phyloP scores from a whole-genome alignment of 2,329 filamentous ascomycete genomes.

The Dothidotthia symphoricarpi region DNA sequence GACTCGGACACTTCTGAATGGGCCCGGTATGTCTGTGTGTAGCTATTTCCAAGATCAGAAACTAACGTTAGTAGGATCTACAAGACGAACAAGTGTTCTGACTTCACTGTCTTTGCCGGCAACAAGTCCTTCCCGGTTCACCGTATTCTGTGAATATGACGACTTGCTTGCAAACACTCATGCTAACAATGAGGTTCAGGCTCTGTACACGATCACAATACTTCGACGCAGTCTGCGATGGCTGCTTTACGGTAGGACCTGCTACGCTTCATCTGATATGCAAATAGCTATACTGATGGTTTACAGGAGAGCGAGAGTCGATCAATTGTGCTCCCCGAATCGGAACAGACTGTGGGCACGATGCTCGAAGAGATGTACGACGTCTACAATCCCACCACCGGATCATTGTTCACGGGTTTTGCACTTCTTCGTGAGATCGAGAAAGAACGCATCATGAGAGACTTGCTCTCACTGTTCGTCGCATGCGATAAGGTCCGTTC shows the following conservation, averaged over 20 bases:
- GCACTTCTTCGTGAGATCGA: slow-evolving; percentile 11
- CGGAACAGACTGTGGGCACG: slow-evolving; percentile 5
- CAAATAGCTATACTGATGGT: slow-evolving; percentile 1
- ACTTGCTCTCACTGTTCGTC: slow-evolving; percentile 18
- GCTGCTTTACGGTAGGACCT: slow-evolving; percentile 13
- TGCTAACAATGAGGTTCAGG: slow-evolving; percentile 7
- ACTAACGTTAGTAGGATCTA: slow-evolving; percentile 12
- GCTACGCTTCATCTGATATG: background rate
- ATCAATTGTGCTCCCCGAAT: slow-evolving; percentile 16
- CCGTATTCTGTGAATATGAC: slow-evolving; percentile 14
- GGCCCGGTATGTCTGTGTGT: slow-evolving; percentile 10
- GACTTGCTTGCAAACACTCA: background rate
- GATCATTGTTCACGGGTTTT: slow-evolving; percentile 23
- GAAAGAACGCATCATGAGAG: slow-evolving; percentile 13
- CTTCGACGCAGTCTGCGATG: slow-evolving; percentile 20
- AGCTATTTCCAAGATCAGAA: too few relatives aligned
- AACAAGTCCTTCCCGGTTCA: slow-evolving; percentile 19
- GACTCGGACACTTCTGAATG: slow-evolving; percentile 8
- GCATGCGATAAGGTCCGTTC: slow-evolving; percentile 21
- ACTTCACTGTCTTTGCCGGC: slow-evolving; percentile 20
- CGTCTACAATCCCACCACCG: slow-evolving; percentile 14
- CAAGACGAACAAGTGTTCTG: slow-evolving; percentile 17
- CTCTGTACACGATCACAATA: slow-evolving; percentile 17
- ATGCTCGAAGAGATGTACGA: slow-evolving; percentile 23
- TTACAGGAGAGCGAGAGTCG: slow-evolving; percentile 11